These are phyloP conservation scores for Pharnaceum exiguum DNA, from an alignment of 148 eudicot species.

Conservation along the genomic window DNA sequence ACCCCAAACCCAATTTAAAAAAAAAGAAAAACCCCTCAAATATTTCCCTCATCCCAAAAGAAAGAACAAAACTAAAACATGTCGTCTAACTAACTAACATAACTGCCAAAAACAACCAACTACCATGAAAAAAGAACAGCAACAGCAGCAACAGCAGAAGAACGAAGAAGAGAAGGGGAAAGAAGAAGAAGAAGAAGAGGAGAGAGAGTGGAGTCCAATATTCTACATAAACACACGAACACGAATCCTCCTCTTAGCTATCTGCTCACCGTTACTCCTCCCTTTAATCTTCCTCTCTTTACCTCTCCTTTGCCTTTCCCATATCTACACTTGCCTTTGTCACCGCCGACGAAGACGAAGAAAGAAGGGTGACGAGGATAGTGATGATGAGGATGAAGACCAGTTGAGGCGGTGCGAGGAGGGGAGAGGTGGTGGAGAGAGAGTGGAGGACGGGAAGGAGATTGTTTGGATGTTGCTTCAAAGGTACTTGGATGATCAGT, in stretches of 20 bases:
- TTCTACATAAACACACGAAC: conserved; percentile 24
- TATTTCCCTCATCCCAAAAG: too few species aligned
- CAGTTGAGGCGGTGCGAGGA: conserved; percentile 25
- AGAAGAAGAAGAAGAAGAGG: too few species aligned
- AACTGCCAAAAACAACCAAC: too few species aligned
- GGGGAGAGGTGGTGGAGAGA: conserved; percentile 2
- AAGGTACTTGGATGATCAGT: conserved; percentile 58
- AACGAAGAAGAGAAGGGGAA: too few species aligned
- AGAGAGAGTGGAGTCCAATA: too few species aligned
- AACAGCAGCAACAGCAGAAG: too few species aligned
- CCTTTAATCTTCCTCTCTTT: conserved; percentile 35
- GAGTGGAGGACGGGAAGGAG: conserved; percentile 16
- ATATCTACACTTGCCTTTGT: conserved; percentile 30
- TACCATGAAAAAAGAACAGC: too few species aligned
- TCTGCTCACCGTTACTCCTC: conserved; percentile 40
- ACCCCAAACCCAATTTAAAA: background rate
- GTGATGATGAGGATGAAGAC: too few species aligned
- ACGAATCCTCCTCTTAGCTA: conserved; percentile 25
- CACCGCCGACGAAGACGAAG: conserved; percentile 20
- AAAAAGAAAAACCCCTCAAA: background rate
- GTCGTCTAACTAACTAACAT: too few species aligned
- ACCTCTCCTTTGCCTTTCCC: conserved; percentile 37
- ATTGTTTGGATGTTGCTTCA: conserved; percentile 38
- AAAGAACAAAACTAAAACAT: too few species aligned
- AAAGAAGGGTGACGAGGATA: conserved; percentile 7